These are phyloP conservation scores for Suhomyces coccinellae DNA, from an alignment of 1,139 yeast species.

Conservation along the genomic window DNA sequence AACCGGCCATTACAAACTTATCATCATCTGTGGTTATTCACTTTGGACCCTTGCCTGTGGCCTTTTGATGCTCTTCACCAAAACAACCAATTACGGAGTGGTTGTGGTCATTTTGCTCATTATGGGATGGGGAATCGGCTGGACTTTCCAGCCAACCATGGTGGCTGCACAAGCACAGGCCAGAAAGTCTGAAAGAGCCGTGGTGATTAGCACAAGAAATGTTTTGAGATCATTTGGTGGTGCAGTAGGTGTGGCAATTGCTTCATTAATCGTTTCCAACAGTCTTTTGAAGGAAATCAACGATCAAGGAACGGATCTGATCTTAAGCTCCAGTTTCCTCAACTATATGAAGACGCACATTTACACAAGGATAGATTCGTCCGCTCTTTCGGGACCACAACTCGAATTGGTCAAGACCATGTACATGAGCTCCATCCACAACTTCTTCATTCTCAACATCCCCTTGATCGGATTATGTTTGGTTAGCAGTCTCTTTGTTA, in stretches of 20 bases:
- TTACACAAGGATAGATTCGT: slow-evolving; percentile 16
- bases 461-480: slow-evolving; percentile 21
- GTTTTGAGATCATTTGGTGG: slow-evolving; percentile 26
- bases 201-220: slow-evolving; percentile 23
- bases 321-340: slow-evolving; percentile 14
- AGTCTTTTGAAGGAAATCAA: slow-evolving; percentile 17
- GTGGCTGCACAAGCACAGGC: slow-evolving; percentile 27
- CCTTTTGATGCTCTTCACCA: slow-evolving; percentile 16
- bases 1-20: slow-evolving; percentile 20
- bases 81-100: slow-evolving; percentile 15
- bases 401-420: slow-evolving; percentile 14
- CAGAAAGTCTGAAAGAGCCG: slow-evolving; percentile 22
- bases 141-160: slow-evolving; percentile 26
- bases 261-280: slow-evolving; percentile 21
- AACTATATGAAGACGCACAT: slow-evolving; percentile 17
- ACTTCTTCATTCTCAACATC: slow-evolving; percentile 19
- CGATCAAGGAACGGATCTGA: slow-evolving; percentile 6
- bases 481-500: slow-evolving; percentile 16
- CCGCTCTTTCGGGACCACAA: slow-evolving; percentile 14
- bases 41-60: slow-evolving; percentile 21
- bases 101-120: slow-evolving; percentile 18
- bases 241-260: slow-evolving; percentile 23
- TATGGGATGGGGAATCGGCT: slow-evolving; percentile 23
- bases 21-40: slow-evolving; percentile 17
- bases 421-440: slow-evolving; percentile 21